Conservation (phyloP, 129 eudicot genomes). For the Apium graveolens region DNA sequence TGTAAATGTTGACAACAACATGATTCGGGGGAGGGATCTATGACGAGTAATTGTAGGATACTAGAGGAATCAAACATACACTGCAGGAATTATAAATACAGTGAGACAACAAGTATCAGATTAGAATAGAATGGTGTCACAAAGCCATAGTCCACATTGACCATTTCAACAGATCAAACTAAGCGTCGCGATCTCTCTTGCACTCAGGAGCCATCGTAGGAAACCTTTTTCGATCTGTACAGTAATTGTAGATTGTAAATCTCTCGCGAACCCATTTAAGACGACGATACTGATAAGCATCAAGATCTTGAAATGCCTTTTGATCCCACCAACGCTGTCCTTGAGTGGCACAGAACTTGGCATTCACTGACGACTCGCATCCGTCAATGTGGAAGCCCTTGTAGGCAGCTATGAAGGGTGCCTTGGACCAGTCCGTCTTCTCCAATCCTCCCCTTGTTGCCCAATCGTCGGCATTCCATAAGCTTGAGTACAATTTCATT, state of each 20-base stretch:
- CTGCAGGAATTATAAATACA: not conserved
- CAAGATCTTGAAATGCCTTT: conserved; percentile 31
- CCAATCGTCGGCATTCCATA: conserved; percentile 85
- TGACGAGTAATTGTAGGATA: not conserved
- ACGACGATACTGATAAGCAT: conserved; percentile 31
- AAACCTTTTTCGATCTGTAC: conserved; percentile 41
- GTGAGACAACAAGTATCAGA: not conserved
- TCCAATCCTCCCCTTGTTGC: conserved; percentile 66
- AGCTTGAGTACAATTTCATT: conserved; percentile 55
- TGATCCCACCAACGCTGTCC: conserved; percentile 27
- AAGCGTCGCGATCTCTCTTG: conserved; percentile 11
- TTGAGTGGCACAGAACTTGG: conserved; percentile 27
- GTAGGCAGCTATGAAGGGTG: conserved; percentile 67
- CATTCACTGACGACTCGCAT: conserved; percentile 37
- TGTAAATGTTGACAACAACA: not conserved
- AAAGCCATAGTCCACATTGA: not conserved
- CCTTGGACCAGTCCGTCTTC: conserved; percentile 58
- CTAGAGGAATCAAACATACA: conserved; percentile 1
- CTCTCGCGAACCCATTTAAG: conserved; percentile 51
- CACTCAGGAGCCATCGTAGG: conserved; percentile 53
- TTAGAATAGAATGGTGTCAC: not conserved
- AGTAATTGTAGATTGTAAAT: conserved; percentile 59
- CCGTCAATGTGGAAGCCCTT: conserved; percentile 44
- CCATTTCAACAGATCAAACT: not conserved
- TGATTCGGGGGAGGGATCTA: not conserved